Conservation (phyloP, 192 early-diverging fungal species). For the Coemansia sp. region DNA sequence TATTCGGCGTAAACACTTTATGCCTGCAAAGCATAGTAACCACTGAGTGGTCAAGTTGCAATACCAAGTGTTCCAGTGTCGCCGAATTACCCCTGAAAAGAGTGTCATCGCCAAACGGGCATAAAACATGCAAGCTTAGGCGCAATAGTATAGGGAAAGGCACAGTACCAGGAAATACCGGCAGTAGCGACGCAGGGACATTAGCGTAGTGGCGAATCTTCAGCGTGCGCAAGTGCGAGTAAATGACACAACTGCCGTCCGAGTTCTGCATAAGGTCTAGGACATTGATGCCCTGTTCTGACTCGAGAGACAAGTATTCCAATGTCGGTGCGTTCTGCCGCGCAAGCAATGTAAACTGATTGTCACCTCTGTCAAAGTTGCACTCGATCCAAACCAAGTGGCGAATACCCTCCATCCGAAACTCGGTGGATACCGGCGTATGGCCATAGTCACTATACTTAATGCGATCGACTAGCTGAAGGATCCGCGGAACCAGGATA, state of each 20-base stretch:
- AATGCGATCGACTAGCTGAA: not conserved
- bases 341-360: not conserved
- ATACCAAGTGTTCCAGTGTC: not conserved
- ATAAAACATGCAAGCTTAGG: not conserved
- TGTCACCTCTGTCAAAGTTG: not conserved
- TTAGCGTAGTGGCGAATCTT: not conserved
- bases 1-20: not conserved
- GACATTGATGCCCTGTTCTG: not conserved
- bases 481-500: not conserved
- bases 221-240: slow-evolving; percentile 3
- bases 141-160: slow-evolving; percentile 1
- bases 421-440: not conserved
- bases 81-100: slow-evolving; percentile 6
- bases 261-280: not conserved
- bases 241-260: not conserved
- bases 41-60: not conserved
- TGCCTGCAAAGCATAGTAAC: not conserved
- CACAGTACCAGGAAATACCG: not conserved
- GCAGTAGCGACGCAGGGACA: not conserved
- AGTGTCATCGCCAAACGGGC: slow-evolving; percentile 14
- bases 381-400: not conserved
- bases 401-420: not conserved
- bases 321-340: not conserved
- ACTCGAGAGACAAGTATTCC: not conserved
- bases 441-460: not conserved